Percentiles rank a stretch among this genome's conserved stretches.
These are phyloP conservation scores for Phanerochaete carnosa DNA, from an alignment of 768 basidiomycete species.

Conservation along the genomic window DNA sequence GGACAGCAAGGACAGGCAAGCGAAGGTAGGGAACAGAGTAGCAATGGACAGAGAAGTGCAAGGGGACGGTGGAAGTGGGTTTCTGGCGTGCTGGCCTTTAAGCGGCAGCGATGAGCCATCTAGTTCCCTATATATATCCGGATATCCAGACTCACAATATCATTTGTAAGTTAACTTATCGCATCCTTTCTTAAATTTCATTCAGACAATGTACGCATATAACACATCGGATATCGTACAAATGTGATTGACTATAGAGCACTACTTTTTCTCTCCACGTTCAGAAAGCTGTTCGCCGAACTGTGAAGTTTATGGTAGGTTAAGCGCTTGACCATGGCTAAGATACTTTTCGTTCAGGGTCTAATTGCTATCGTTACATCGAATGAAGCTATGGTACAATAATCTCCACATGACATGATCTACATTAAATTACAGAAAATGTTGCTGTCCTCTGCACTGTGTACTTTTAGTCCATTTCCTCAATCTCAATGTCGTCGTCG, in stretches of 20 bases:
- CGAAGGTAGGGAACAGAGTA: not conserved
- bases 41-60: not conserved
- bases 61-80: constrained; percentile 5
- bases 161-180: not conserved
- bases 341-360: not conserved
- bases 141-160: not conserved
- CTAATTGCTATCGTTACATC: not conserved
- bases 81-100: not conserved
- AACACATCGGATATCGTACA: not conserved
- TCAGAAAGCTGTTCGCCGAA: too few species aligned
- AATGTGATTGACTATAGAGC: not conserved
- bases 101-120: not conserved
- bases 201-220: not conserved
- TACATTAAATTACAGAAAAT: not conserved
- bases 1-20: not conserved
- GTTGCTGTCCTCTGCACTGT: not conserved
- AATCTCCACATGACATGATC: not conserved
- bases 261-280: not conserved
- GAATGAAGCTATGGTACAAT: not conserved
- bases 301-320: too few species aligned
- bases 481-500: constrained; percentile 67
- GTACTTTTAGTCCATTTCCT: constrained; percentile 56
- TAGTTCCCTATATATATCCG: not conserved
- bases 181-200: not conserved
- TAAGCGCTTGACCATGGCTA: too few species aligned